Percentiles rank a stretch among this genome's conserved stretches.
phyloP scores from a whole-genome alignment of 2,329 filamentous ascomycete species.

The Dactylellina parvicollis region DNA sequence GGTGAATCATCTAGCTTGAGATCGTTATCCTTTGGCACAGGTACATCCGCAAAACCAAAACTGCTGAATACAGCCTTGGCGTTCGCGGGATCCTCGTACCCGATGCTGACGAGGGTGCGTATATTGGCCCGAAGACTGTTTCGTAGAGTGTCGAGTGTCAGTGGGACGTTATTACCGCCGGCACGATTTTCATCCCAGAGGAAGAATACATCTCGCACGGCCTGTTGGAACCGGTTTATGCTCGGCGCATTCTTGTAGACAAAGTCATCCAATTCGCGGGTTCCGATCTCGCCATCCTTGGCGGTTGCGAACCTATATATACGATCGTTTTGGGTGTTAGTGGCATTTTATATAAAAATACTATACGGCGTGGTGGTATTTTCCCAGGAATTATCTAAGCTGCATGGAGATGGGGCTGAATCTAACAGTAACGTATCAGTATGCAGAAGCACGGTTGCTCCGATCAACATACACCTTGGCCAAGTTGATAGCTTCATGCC shows the following conservation, averaged over 20 bases:
- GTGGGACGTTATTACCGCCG: constrained; percentile 4
- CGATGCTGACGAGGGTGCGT: background rate
- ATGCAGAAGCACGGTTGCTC: background rate
- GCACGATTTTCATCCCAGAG: constrained; percentile 14
- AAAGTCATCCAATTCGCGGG: constrained; percentile 12
- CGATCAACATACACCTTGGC: background rate
- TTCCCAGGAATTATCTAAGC: background rate
- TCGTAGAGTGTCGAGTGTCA: constrained; percentile 14
- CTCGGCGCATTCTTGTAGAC: background rate
- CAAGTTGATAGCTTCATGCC: constrained; percentile 5
- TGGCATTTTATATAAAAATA: background rate
- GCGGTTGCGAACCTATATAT: background rate
- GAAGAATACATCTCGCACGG: constrained; percentile 11
- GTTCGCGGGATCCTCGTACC: background rate
- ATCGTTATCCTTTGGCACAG: background rate
- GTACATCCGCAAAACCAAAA: constrained; percentile 8
- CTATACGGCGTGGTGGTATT: background rate
- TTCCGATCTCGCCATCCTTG: constrained; percentile 5
- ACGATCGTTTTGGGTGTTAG: background rate
- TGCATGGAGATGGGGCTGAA: background rate
- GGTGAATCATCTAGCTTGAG: background rate
- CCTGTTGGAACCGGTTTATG: constrained; percentile 13
- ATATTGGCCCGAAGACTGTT: constrained; percentile 2
- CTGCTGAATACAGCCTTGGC: background rate
- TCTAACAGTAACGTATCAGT: background rate